Percentiles rank a stretch among this genome's conserved stretches.
Evolutionary conservation across 2,329 filamentous ascomycete species (phyloP).

Genomic region (Cryphonectria nitschkei): DNA sequence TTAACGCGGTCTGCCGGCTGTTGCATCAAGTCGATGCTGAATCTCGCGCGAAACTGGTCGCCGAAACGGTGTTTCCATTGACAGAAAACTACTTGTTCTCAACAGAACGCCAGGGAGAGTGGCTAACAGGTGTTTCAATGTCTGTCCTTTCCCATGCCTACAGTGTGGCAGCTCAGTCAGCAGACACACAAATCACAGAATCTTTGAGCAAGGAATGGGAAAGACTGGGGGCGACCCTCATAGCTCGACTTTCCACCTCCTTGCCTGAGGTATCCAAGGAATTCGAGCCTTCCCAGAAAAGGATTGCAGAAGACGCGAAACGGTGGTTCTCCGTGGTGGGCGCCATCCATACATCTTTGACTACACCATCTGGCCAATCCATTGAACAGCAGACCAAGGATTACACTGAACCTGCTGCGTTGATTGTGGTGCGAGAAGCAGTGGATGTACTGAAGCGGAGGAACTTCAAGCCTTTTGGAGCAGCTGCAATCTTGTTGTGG

Average conservation of each 20-base stretch:
- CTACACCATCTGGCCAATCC: slow-evolving; percentile 29
- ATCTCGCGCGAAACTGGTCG: slow-evolving; percentile 48
- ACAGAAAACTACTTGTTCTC: slow-evolving; percentile 59
- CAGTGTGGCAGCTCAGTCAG: slow-evolving; percentile 45
- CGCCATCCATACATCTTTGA: slow-evolving; percentile 42
- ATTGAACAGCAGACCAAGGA: slow-evolving; percentile 34
- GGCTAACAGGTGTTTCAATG: slow-evolving; percentile 40
- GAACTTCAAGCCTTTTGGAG: slow-evolving; percentile 62
- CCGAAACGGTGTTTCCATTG: slow-evolving; percentile 57
- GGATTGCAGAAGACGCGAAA: slow-evolving; percentile 66
- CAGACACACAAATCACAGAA: slow-evolving; percentile 47
- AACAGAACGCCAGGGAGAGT: slow-evolving; percentile 41
- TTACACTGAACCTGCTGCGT: slow-evolving; percentile 36
- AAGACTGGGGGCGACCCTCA: slow-evolving; percentile 62
- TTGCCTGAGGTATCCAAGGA: slow-evolving; percentile 82
- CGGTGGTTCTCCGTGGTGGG: slow-evolving; percentile 68
- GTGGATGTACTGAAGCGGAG: slow-evolving; percentile 51
- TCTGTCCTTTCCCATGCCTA: slow-evolving; percentile 53
- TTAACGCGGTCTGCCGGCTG: slow-evolving; percentile 63
- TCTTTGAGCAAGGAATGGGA: slow-evolving; percentile 65
- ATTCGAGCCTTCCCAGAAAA: slow-evolving; percentile 71
- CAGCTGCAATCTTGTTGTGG: slow-evolving; percentile 50
- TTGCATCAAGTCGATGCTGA: slow-evolving; percentile 49
- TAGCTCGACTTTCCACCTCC: slow-evolving; percentile 71
- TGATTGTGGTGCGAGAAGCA: slow-evolving; percentile 41